Base-by-base conservation (phyloP, 1,139 yeast species). In the Yamadazyma diospyri region DNA sequence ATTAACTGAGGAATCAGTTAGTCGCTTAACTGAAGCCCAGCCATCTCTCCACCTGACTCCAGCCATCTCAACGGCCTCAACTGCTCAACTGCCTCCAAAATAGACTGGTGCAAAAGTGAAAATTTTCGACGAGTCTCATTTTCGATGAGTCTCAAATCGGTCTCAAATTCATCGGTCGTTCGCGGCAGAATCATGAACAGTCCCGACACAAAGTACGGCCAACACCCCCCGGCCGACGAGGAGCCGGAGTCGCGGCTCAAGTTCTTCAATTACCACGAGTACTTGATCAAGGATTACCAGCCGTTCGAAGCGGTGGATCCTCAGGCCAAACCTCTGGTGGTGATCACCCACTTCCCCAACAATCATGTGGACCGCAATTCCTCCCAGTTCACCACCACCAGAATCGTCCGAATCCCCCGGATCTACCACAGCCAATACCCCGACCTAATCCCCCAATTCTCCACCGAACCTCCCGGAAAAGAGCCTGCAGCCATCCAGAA, bases 181-280 rank as follows among this genome's bases (percentile, higher is more conserved):
- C 9, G 20, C 20, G 20, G 9, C 6, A 9, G 9, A 7, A 6
- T 6, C 9, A 34, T 35, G 38, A 31, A 31, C n/a, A 22, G 28
- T 23, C 38, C 38, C 3, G 13, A 31, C 20, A n/a, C 30, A 5
- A 35, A 35, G 16, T 35, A 35, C 19, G 20, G 20, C 9, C n/a
- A n/a, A n/a, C n/a, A n/a, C n/a, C n/a, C n/a, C n/a, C n/a, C n/a
- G n/a, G n/a, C n/a, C n/a, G n/a, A n/a, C n/a, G 29, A 28, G 3
- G 23, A 20, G 7, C 16, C 26, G 20, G 30, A 23, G 13, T 23
- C 16, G 16, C 32, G 19, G 23, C 33, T 67, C 9, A 50, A 50
- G 20, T 79, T 76, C 51, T 81, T 78, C 67, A 81, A 81, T 48
- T 79, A 78, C 47, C 86, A 81, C 46, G 88, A 81, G 50, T 77